Base-by-base conservation (phyloP, 768 basidiomycete species). In the Boletus sp. region DNA sequence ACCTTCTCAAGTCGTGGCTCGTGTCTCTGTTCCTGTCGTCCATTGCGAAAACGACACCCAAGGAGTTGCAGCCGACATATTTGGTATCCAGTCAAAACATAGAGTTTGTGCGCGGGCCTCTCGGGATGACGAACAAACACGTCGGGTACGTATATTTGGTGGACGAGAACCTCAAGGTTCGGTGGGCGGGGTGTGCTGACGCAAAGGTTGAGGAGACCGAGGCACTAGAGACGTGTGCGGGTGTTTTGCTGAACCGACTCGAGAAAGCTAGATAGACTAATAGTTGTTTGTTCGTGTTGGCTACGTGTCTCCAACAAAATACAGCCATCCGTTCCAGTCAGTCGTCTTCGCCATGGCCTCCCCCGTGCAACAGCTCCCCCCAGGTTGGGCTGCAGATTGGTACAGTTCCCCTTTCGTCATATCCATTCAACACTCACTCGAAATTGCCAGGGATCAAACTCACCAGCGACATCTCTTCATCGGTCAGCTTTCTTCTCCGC, bases 331-430 rank as follows among this genome's bases (percentile, higher is more conserved):
- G 32, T 14, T 39, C 20, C 30, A 28, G 54, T 36, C 30, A 37
- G 55, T 42, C 35, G n/a, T n/a, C n/a, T n/a, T 36, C 46, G 46
- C 30, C 37, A 81, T 81, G 80, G 72, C 81, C 42, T 75, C 77
- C 42, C 78, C 78, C 42, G 64, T 72, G n/a, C 82, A 85, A 68
- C 85, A 91, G 71, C 75, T 97, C 37, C 95, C 95, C 57, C 89
- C 88, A 61, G 95, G 94, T 41, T 97, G 95, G 95, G 79, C 82
- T 61, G 90, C 92, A 69, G 89, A 95, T 80, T 97, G 95, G 95
- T 92, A 70, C 63, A 78, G 73, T 50, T 35, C 11, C 6, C n/a
- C 12, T 3, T 36, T 4, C n/a, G 32, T 29, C 3, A 1, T 12
- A 12, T 7, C 47, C n/a, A 7, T 3, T 3, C 7, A 7, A 12